Evolutionary conservation across 148 eudicot species (phyloP).

Genomic region (Amaranthus cruentus): DNA sequence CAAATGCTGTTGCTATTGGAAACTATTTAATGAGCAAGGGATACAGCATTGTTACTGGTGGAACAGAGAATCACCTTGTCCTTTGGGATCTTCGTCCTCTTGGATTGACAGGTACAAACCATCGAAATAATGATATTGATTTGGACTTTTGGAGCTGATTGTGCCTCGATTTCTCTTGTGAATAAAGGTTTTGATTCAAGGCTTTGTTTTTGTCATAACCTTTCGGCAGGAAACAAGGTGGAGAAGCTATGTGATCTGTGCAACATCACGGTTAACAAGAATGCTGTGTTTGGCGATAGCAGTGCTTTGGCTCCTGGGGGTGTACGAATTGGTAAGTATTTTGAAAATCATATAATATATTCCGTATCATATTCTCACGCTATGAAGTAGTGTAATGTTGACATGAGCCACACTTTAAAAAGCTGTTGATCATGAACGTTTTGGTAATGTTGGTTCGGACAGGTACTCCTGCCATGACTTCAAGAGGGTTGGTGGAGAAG

Average conservation of each 20-base stretch:
- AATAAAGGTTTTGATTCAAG: background rate
- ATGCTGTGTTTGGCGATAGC: conserved; percentile 98
- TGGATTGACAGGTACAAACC: conserved; percentile 76
- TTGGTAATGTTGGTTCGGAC: conserved; percentile 9
- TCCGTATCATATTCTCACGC: too few relatives aligned
- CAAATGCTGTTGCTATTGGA: conserved; percentile 93
- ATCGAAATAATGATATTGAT: too few relatives aligned
- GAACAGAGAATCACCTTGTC: conserved; percentile 95
- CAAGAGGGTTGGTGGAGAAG: conserved; percentile 92
- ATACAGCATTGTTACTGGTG: conserved; percentile 84
- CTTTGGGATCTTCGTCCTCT: conserved; percentile 99
- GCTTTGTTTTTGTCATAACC: background rate
- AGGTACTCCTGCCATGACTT: conserved; percentile 99
- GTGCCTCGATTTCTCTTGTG: background rate
- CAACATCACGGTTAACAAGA: conserved; percentile 98
- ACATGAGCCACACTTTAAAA: too few relatives aligned
- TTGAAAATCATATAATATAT: background rate
- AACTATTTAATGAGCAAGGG: conserved; percentile 84
- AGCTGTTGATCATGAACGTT: too few relatives aligned
- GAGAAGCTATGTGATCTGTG: conserved; percentile 96
- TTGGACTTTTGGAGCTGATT: too few relatives aligned
- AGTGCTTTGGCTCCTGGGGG: conserved; percentile 99
- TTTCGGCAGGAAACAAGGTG: conserved; percentile 83
- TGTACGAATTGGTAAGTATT: conserved; percentile 77
- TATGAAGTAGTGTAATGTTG: too few relatives aligned